Base-by-base conservation (phyloP, 148 eudicot species). In the Rheum nobile region DNA sequence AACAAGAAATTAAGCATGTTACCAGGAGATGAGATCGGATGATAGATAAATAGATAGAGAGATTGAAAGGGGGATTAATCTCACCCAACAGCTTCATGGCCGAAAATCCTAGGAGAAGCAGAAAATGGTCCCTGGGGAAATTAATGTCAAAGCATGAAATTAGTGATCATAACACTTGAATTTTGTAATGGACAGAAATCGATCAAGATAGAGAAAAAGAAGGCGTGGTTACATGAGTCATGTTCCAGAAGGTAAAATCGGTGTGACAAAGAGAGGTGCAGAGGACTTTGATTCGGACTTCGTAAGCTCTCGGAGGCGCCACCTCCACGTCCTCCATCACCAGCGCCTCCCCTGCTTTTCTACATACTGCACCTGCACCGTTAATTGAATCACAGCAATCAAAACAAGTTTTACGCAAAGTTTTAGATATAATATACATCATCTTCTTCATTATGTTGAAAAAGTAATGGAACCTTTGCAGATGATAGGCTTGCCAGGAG, bases 1-100 rank as follows among this genome's bases (percentile, higher is more conserved):
- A 12, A 4, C 8, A 31, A 31, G 37, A 29, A 11, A 35, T 21
- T 9, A 17, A 28, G 14, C 26, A 71, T 34, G 12, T 68, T 12
- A 26, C 8, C 13, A 10, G 17, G 17, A 34, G 34, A 10, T 31
- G 32, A 17, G n/a, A n/a, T n/a, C n/a, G n/a, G n/a, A n/a, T n/a
- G n/a, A n/a, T n/a, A n/a, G n/a, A n/a, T n/a, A n/a, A n/a, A n/a
- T n/a, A n/a, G n/a, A n/a, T n/a, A 8, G 24, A 21, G 55, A 17
- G 38, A 44, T 24, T 10, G 59, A 6, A 12, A 16, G 42, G 9
- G 16, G 6, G 39, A 37, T 37, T 2, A 29, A 10, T 29, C 41
- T 67, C 8, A 67, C 97, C 97, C 97, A 22, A 85, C 88, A 46
- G 90, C 94, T 78, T 91, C 97, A 52, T 91, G 97, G 21, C 97